These are phyloP conservation scores for Tolypocladium ophioglossoides DNA, from an alignment of 2,329 filamentous ascomycete genomes.

Conservation along the genomic window DNA sequence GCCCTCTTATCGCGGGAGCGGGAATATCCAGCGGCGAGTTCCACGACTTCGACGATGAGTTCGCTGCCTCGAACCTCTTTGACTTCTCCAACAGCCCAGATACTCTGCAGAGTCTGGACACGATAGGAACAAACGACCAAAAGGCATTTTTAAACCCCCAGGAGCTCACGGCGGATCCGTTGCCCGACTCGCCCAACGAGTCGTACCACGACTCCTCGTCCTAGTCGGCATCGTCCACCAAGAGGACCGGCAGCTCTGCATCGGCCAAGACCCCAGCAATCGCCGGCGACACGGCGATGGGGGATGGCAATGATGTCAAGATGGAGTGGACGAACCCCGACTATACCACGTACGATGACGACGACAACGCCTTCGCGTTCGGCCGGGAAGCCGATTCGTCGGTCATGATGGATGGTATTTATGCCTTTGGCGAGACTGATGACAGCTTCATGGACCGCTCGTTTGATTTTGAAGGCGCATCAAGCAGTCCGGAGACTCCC, in stretches of 20 bases:
- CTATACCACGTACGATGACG: conserved; percentile 24
- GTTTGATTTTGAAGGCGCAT: conserved; percentile 49
- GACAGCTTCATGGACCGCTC: conserved; percentile 36
- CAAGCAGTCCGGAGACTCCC: conserved; percentile 41
- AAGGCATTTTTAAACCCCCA: conserved; percentile 22
- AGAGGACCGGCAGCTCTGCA: conserved; percentile 33
- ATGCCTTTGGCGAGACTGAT: conserved; percentile 20
- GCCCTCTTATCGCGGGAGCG: conserved; percentile 28
- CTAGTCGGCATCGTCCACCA: conserved; percentile 38
- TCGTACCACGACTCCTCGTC: conserved; percentile 40
- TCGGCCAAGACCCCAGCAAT: conserved; percentile 33
- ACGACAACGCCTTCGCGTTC: conserved; percentile 26
- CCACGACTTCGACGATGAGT: conserved; percentile 27
- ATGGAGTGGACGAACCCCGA: conserved; percentile 31
- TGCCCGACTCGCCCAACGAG: conserved; percentile 29
- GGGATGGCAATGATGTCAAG: conserved; percentile 27
- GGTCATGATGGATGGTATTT: conserved; percentile 17
- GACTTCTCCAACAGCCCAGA: conserved; percentile 27
- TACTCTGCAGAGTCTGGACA: conserved; percentile 22
- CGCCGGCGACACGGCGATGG: conserved; percentile 32
- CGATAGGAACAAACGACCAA: conserved; percentile 17
- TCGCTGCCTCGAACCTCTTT: conserved; percentile 20
- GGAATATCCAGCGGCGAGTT: conserved; percentile 26
- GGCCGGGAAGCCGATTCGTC: conserved; percentile 15
- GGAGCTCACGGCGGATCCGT: conserved; percentile 24